Evolutionary conservation across 352 stramenopile genomes (phyloP), one percentile per base, ranked within the genome.

Genomic region (Globisporangium nagaii): DNA sequence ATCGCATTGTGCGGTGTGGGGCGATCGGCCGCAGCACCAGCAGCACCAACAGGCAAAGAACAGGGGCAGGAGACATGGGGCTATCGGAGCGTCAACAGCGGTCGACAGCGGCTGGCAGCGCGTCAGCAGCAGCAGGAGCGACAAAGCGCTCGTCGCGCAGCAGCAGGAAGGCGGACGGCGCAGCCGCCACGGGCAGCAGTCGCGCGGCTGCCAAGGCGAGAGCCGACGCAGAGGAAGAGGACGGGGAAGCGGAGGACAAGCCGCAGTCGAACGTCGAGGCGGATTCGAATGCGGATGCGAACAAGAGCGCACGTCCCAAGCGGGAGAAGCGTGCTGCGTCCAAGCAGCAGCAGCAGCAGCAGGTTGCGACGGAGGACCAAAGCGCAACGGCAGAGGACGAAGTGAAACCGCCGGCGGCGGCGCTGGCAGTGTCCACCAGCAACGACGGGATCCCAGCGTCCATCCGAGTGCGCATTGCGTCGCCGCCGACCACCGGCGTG

Each of bases 381-480:
- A n/a, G n/a, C n/a, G 5, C 36, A 25, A 27, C 36, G 5, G 17
- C 35, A 41, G 41, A 48, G 28, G 41, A 48, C 41, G 25, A 48
- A 19, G 41, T 28, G 41, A 48, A 48, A 48, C 24, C 41, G 1
- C 41, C 41, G 3, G 5, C 41, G 6, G 1, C 41, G 15, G 24
- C 22, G 5, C 5, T 30, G 22, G 3, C 36, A 25, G 15, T 20
- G 9, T 19, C 39, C 27, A 44, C 39, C 41, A n/a, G 3, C 20
- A 17, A 27, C 11, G 19, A 4, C 19, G 19, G n/a, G 10, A 40
- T 56, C 49, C 37, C 37, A 4, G 36, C 49, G 11, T 46, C 36
- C 12, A 39, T 58, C 15, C 25, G 30, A 15, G 52, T 58, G 15
- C 52, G 52, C 30, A 52, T 58, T 20, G 41, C 52, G 40, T 51